A percentile compares a stretch with the other conserved stretches of the same genome.
Conservation (phyloP, 1,139 yeast genomes). For the Wickerhamomyces sp. region DNA sequence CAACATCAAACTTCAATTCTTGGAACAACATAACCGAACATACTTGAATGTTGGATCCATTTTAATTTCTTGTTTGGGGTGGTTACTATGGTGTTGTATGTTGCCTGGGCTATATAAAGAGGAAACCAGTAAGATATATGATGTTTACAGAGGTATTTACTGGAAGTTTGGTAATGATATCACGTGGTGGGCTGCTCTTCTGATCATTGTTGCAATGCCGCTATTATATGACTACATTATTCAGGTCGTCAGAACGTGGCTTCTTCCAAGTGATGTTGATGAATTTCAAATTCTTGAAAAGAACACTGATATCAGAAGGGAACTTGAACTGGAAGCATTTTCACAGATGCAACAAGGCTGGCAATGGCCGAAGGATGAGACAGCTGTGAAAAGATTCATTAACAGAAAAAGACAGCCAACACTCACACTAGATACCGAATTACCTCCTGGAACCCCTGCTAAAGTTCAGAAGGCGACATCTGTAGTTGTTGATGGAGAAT, state of each 20-base stretch:
- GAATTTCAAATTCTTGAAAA: slow-evolving; percentile 74
- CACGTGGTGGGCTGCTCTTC: slow-evolving; percentile 80
- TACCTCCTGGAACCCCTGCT: slow-evolving; percentile 50
- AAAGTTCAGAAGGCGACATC: slow-evolving; percentile 14
- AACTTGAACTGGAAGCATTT: slow-evolving; percentile 70
- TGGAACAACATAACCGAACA: slow-evolving; percentile 82
- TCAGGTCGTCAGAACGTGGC: slow-evolving; percentile 50
- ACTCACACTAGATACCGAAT: slow-evolving; percentile 33
- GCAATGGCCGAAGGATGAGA: slow-evolving; percentile 47
- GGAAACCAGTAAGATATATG: slow-evolving; percentile 60
- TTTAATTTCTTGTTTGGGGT: slow-evolving; percentile 78
- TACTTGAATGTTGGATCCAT: slow-evolving; percentile 60
- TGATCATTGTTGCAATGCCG: slow-evolving; percentile 54
- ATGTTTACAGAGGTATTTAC: slow-evolving; percentile 64
- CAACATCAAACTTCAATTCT: slow-evolving; percentile 70
- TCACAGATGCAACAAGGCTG: slow-evolving; percentile 77
- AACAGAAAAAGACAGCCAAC: slow-evolving; percentile 24
- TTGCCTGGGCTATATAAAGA: slow-evolving; percentile 64
- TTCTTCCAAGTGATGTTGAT: slow-evolving; percentile 73
- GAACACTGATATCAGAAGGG: slow-evolving; percentile 59
- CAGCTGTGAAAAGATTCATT: slow-evolving; percentile 20
- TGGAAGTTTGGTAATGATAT: slow-evolving; percentile 71
- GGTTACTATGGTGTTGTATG: slow-evolving; percentile 80
- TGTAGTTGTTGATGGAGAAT: slow-evolving; percentile 24
- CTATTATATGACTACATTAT: slow-evolving; percentile 60